Conservation (phyloP, 805 yeast species). For the Kazachstania bromeliacearum region DNA sequence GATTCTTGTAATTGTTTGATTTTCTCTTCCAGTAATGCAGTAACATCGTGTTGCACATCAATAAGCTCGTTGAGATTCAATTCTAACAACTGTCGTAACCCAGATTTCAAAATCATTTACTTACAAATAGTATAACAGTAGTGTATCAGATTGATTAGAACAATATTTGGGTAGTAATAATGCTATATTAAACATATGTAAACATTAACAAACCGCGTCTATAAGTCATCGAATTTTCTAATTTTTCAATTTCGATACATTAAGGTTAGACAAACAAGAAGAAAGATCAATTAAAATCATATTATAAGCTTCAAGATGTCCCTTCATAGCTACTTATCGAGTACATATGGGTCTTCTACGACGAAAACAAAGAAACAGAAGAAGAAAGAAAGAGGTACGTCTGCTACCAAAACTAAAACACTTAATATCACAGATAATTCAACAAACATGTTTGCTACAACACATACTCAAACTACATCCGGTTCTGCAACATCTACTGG, state of each 20-base stretch:
- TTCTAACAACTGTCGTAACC: neutral
- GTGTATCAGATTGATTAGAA: too few relatives aligned
- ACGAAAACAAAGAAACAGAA: slow-evolving; percentile 22
- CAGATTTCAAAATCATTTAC: neutral
- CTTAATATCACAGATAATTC: slow-evolving; percentile 15
- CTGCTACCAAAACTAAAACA: slow-evolving; percentile 1
- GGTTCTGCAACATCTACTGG: neutral
- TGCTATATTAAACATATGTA: too few relatives aligned
- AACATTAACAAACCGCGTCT: too few relatives aligned
- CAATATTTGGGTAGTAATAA: too few relatives aligned
- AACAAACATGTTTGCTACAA: slow-evolving; percentile 8
- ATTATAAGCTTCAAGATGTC: too few relatives aligned
- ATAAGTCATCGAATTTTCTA: too few relatives aligned
- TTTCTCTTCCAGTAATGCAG: neutral
- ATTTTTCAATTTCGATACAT: too few relatives aligned
- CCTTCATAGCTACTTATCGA: slow-evolving; percentile 37
- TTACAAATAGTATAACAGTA: too few relatives aligned
- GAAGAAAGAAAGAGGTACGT: slow-evolving; percentile 14
- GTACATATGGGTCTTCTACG: slow-evolving; percentile 33
- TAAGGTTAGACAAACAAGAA: too few relatives aligned
- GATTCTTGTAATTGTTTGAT: too few relatives aligned
- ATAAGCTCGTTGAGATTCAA: slow-evolving; percentile 13
- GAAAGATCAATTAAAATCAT: too few relatives aligned
- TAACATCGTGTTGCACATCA: slow-evolving; percentile 1
- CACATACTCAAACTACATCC: slow-evolving; percentile 1